Conservation (phyloP, 495 filamentous ascomycete genomes). For the Pseudoneurospora amorphoporcata region DNA sequence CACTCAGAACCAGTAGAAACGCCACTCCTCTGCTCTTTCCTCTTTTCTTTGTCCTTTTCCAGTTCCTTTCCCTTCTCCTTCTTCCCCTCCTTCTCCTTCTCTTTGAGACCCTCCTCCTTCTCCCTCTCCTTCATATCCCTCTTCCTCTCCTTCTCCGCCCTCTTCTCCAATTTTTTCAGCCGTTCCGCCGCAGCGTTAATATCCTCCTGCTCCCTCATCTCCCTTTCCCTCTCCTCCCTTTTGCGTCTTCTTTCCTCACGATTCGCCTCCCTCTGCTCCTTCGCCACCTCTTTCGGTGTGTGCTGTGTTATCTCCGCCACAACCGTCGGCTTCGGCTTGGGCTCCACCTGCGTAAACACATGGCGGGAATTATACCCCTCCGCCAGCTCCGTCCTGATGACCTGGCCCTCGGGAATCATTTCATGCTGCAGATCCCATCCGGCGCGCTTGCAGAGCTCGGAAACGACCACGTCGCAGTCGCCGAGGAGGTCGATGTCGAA, state of each 20-base stretch:
- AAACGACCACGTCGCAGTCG: constrained; percentile 85
- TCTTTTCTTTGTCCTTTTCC: neutral
- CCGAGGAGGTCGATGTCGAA: constrained; percentile 94
- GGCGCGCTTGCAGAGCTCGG: constrained; percentile 73
- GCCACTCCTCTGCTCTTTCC: neutral
- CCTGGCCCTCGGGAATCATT: constrained; percentile 64
- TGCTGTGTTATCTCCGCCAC: neutral
- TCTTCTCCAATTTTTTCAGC: neutral
- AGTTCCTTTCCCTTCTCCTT: neutral
- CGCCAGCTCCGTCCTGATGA: constrained; percentile 44
- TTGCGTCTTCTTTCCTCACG: neutral
- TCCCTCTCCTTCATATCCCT: neutral
- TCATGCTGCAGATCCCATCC: constrained; percentile 85
- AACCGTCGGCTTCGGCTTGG: neutral
- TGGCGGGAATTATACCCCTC: constrained; percentile 60
- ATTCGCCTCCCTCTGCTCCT: constrained; percentile 1
- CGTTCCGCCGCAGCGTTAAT: neutral
- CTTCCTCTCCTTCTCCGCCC: neutral
- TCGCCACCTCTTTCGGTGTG: neutral
- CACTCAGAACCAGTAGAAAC: neutral
- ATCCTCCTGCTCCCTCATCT: constrained; percentile 1
- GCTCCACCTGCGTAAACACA: constrained; percentile 37
- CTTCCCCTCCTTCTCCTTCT: neutral
- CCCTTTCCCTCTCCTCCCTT: neutral
- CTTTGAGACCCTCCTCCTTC: neutral